phyloP scores from a whole-genome alignment of 768 basidiomycete species.

The Tricholoma sp. region DNA sequence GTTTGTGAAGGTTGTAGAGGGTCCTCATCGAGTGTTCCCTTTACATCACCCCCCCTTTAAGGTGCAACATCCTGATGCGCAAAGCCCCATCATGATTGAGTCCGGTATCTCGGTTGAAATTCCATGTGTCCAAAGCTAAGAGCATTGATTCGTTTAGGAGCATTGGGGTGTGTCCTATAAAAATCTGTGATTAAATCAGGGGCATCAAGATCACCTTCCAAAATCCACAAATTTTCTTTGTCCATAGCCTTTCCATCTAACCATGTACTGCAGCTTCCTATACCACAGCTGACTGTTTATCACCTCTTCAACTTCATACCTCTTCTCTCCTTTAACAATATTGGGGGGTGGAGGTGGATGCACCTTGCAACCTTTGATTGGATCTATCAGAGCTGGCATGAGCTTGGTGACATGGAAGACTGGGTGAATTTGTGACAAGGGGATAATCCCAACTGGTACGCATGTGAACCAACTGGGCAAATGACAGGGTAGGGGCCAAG shows the following conservation, averaged over 20 bases:
- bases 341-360: slow-evolving; percentile 6
- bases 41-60: no score
- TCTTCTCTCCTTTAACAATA: neutral
- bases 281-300: no score
- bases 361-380: slow-evolving; percentile 1
- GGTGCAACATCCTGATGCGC: neutral
- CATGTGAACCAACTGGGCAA: neutral
- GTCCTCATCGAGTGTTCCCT: neutral
- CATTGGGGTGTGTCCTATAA: neutral
- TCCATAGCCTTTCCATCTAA: no score
- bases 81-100: neutral
- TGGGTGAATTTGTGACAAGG: no score
- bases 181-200: neutral
- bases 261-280: no score
- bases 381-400: neutral
- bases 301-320: slow-evolving; percentile 12
- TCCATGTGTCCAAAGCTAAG: neutral
- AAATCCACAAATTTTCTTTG: neutral
- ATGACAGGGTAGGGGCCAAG: neutral
- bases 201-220: neutral
- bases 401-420: no score
- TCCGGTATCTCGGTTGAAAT: neutral
- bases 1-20: neutral
- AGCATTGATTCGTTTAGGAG: neutral
- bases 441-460: no score